These are phyloP conservation scores for Pyricularia sp. DNA, from an alignment of 2,329 filamentous ascomycete genomes.

Conservation along the genomic window DNA sequence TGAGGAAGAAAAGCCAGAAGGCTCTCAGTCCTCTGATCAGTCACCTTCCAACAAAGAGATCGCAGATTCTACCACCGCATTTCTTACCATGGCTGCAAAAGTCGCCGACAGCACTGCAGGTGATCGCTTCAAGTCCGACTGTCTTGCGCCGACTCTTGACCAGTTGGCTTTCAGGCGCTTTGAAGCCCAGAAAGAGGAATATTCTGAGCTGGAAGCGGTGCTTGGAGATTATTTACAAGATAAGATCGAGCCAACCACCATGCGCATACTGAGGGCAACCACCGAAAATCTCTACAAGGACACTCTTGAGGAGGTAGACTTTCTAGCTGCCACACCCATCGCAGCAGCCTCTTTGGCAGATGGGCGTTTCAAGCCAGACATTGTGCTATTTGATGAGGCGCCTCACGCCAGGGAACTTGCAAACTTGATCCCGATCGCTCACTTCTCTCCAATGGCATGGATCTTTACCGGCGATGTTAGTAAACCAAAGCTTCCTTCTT, in stretches of 20 bases:
- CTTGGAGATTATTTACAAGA: conserved; percentile 17
- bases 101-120: conserved; percentile 1
- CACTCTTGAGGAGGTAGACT: conserved; percentile 25
- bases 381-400: conserved; percentile 72
- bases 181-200: conserved; percentile 17
- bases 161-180: conserved; percentile 29
- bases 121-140: conserved; percentile 9
- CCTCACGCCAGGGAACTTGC: conserved; percentile 32
- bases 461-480: conserved; percentile 28
- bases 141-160: conserved; percentile 22
- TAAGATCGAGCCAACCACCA: conserved; percentile 1
- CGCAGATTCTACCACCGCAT: neutral
- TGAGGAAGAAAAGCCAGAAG: neutral
- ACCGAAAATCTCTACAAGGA: conserved; percentile 23
- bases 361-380: conserved; percentile 58
- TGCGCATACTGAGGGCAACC: conserved; percentile 14
- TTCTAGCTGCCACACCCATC: conserved; percentile 33
- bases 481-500: neutral
- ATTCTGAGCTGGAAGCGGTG: conserved; percentile 22
- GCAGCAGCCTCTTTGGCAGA: conserved; percentile 24
- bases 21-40: neutral
- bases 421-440: conserved; percentile 29
- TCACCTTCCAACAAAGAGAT: neutral
- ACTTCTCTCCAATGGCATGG: conserved; percentile 27
- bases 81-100: neutral